phyloP scores from a whole-genome alignment of 2,329 filamentous ascomycete genomes.

The Stemphylium beticola region DNA sequence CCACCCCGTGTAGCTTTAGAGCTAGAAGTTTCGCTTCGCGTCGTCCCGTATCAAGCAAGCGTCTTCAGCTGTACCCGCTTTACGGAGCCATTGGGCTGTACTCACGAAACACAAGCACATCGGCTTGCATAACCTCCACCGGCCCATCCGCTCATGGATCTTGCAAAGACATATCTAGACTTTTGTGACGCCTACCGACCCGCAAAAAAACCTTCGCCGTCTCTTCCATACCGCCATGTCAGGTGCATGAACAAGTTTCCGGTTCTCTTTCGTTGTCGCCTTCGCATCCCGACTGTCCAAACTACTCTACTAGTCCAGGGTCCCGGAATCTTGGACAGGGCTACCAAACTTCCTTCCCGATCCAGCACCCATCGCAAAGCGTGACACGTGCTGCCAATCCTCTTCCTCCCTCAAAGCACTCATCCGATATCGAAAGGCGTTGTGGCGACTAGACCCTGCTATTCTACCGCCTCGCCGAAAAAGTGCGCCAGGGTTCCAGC shows the following conservation, averaged over 20 bases:
- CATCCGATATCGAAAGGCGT: conserved; percentile 34
- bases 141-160: conserved; percentile 29
- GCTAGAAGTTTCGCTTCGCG: conserved; percentile 26
- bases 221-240: conserved; percentile 2
- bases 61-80: conserved; percentile 16
- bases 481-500: conserved; percentile 22
- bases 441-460: conserved; percentile 36
- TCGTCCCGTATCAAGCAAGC: conserved; percentile 14
- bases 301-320: conserved; percentile 14
- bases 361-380: conserved; percentile 19
- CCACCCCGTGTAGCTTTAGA: conserved; percentile 25
- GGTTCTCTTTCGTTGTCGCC: not conserved
- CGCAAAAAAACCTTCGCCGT: conserved; percentile 29
- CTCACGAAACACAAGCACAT: conserved; percentile 25
- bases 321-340: conserved; percentile 12
- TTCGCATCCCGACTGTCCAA: conserved; percentile 4
- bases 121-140: conserved; percentile 24
- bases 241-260: not conserved
- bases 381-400: conserved; percentile 31
- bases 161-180: conserved; percentile 22
- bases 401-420: conserved; percentile 22
- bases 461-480: conserved; percentile 30
- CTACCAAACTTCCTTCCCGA: conserved; percentile 14
- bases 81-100: conserved; percentile 25
- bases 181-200: conserved; percentile 29